These are phyloP conservation scores for Wickerhamomyces sp. DNA, from an alignment of 1,139 yeast genomes.

Conservation along the genomic window DNA sequence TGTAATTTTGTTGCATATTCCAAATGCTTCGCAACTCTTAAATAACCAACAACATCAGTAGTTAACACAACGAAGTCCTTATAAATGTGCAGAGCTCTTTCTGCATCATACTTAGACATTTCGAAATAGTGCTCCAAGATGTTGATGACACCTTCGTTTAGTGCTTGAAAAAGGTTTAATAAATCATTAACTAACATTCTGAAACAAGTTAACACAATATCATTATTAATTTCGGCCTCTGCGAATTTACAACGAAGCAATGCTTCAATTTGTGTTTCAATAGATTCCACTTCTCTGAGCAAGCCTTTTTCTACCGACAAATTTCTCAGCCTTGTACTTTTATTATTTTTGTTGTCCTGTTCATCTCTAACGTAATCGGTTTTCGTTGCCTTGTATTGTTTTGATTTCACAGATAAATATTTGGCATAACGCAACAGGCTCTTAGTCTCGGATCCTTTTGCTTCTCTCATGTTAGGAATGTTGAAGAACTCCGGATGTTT, in stretches of 20 bases:
- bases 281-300: slow-evolving; percentile 79
- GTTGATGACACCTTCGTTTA: slow-evolving; percentile 94
- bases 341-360: slow-evolving; percentile 39
- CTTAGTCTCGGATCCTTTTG: slow-evolving; percentile 49
- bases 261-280: slow-evolving; percentile 74
- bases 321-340: slow-evolving; percentile 62
- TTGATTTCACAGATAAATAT: slow-evolving; percentile 65
- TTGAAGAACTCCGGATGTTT: slow-evolving; percentile 59
- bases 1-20: slow-evolving; percentile 84
- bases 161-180: slow-evolving; percentile 75
- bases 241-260: slow-evolving; percentile 71
- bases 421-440: slow-evolving; percentile 65
- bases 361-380: slow-evolving; percentile 80
- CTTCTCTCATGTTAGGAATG: slow-evolving; percentile 30
- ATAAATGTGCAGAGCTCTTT: slow-evolving; percentile 78
- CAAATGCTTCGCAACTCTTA: slow-evolving; percentile 84
- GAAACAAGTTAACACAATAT: slow-evolving; percentile 78
- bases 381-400: slow-evolving; percentile 59
- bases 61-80: slow-evolving; percentile 84
- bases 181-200: slow-evolving; percentile 84
- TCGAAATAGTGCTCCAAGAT: slow-evolving; percentile 92
- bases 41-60: slow-evolving; percentile 78
- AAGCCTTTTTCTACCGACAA: slow-evolving; percentile 76
- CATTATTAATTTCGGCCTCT: slow-evolving; percentile 69
- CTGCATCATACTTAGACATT: slow-evolving; percentile 82